Conservation (phyloP, 345 rosid species). For the Eucalyptus tenuipes region DNA sequence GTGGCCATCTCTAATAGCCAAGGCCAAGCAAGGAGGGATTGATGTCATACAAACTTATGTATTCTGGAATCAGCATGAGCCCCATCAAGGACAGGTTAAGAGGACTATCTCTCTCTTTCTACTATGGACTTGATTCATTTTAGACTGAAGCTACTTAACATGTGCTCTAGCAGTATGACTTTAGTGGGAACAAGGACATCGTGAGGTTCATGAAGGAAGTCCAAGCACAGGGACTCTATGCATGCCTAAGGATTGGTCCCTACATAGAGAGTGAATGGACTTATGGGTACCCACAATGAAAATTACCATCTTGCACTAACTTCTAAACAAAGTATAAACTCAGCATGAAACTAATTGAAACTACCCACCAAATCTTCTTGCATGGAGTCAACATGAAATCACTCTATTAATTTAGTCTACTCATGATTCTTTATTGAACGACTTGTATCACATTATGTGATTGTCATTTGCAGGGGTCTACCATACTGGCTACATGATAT, state of each 20-base stretch:
- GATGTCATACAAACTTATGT: conserved; percentile 52
- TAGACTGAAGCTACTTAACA: neutral
- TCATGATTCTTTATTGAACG: neutral
- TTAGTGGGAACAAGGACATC: conserved; percentile 54
- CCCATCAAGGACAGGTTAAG: conserved; percentile 37
- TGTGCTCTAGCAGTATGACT: conserved; percentile 45
- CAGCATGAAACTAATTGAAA: neutral
- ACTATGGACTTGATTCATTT: neutral
- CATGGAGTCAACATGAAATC: neutral
- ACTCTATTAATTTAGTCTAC: neutral
- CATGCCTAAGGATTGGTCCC: conserved; percentile 76
- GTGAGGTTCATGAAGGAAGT: conserved; percentile 57
- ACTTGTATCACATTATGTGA: neutral
- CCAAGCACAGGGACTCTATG: conserved; percentile 55
- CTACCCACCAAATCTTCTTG: neutral
- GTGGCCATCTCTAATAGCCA: conserved; percentile 56
- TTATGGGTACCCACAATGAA: conserved; percentile 37
- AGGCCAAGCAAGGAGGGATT: conserved; percentile 48
- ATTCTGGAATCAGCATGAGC: conserved; percentile 59
- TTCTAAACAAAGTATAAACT: neutral
- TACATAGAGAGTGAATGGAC: conserved; percentile 71
- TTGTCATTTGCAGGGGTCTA: conserved; percentile 33
- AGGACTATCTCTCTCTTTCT: neutral
- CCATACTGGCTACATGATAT: conserved; percentile 82
- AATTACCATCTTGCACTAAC: neutral